A percentile compares a stretch with the other conserved stretches of the same genome.
Conservation (phyloP, 2,329 filamentous ascomycete genomes). For the Didymella segeticola region DNA sequence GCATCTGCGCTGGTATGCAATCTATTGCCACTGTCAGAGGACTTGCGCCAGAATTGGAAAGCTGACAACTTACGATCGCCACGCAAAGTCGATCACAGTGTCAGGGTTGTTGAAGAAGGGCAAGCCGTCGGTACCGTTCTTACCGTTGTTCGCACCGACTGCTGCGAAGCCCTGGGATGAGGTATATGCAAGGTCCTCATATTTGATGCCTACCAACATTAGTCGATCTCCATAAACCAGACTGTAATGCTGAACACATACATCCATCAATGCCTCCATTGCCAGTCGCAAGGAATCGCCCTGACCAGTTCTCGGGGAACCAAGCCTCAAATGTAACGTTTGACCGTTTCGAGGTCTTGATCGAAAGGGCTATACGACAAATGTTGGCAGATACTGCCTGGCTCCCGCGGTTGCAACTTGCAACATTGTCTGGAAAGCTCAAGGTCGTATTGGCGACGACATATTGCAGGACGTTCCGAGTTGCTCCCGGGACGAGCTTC, state of each 20-base stretch:
- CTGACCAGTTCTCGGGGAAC: conserved; percentile 47
- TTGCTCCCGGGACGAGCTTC: conserved; percentile 19
- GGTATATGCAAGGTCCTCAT: conserved; percentile 50
- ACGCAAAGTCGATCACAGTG: conserved; percentile 58
- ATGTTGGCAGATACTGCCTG: conserved; percentile 49
- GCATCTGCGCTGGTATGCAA: conserved; percentile 50
- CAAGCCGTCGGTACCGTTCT: conserved; percentile 53
- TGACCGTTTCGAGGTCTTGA: conserved; percentile 48
- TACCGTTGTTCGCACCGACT: conserved; percentile 51
- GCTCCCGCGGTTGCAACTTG: conserved; percentile 42
- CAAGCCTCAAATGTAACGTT: conserved; percentile 54
- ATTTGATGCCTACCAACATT: conserved; percentile 48
- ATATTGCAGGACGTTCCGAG: conserved; percentile 38
- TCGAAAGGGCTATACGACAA: conserved; percentile 53
- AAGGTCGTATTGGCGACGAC: conserved; percentile 49
- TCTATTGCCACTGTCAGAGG: conserved; percentile 2
- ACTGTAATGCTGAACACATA: conserved; percentile 26
- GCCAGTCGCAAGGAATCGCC: conserved; percentile 48
- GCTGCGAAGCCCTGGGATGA: conserved; percentile 47
- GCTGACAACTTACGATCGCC: conserved; percentile 41
- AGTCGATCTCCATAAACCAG: not conserved
- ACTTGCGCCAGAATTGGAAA: too few relatives aligned
- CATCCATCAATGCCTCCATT: conserved; percentile 54
- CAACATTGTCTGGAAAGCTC: conserved; percentile 47
- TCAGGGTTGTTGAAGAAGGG: conserved; percentile 55